Percentiles rank a stretch among this genome's conserved stretches.
phyloP scores from a whole-genome alignment of 129 eudicot genomes.

The Arctium lappa region DNA sequence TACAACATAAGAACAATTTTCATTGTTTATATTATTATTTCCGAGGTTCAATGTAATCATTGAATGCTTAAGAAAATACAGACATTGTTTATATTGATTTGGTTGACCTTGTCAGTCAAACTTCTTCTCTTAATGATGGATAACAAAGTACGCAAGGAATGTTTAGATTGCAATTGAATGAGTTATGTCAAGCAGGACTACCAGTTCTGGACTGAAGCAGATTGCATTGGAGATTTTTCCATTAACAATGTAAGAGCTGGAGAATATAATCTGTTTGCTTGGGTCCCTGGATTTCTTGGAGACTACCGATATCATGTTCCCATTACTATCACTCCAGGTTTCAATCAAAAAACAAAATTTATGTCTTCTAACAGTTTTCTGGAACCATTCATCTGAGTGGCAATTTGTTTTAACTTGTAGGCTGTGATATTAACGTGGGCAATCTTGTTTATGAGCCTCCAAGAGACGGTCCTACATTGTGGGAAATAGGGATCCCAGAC shows the following conservation, averaged over 20 bases:
- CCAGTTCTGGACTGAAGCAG: constrained; percentile 59
- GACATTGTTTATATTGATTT: not conserved
- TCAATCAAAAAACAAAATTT: not conserved
- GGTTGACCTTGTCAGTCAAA: not conserved
- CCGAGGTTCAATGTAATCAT: not conserved
- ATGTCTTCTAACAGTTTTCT: not conserved
- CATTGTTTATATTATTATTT: not conserved
- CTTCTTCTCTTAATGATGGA: not conserved
- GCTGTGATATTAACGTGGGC: constrained; percentile 34
- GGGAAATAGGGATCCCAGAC: constrained; percentile 76
- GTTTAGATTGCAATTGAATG: not conserved
- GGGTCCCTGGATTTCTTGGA: constrained; percentile 64
- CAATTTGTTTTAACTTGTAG: constrained; percentile 7
- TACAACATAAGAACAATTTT: not conserved
- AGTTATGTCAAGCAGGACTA: constrained; percentile 39
- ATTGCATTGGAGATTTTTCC: constrained; percentile 36
- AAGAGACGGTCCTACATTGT: constrained; percentile 66
- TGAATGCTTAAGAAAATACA: not conserved
- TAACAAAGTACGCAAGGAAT: not conserved
- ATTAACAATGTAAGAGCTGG: constrained; percentile 39
- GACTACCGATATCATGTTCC: constrained; percentile 38
- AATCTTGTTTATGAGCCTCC: constrained; percentile 51
- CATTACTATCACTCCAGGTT: constrained; percentile 51
- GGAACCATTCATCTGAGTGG: not conserved
- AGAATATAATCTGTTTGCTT: constrained; percentile 54